These are phyloP conservation scores for Nothophytophthora sp. DNA, from an alignment of 352 stramenopile genomes.

Conservation along the genomic window DNA sequence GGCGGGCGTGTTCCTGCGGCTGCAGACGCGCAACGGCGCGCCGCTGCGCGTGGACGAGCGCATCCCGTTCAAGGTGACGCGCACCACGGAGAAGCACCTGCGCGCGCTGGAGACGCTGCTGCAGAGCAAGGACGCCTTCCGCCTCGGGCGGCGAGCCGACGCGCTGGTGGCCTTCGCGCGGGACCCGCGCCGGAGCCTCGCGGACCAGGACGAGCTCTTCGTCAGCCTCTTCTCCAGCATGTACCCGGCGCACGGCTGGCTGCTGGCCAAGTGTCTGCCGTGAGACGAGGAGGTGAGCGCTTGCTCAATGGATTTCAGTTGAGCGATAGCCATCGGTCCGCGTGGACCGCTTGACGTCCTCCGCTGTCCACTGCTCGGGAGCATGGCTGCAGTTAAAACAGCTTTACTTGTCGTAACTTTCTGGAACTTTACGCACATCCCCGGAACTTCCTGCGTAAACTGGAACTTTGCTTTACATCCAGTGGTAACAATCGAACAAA, in stretches of 20 bases:
- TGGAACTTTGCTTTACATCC: too few species aligned
- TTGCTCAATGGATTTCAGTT: too few species aligned
- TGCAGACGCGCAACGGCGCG: conserved; percentile 75
- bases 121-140: conserved; percentile 79
- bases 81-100: conserved; percentile 81
- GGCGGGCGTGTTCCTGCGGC: conserved; percentile 72
- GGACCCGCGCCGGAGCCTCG: conserved; percentile 66
- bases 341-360: too few species aligned
- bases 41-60: conserved; percentile 72
- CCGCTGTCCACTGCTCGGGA: too few species aligned
- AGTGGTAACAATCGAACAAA: too few species aligned
- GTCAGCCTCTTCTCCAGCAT: conserved; percentile 84
- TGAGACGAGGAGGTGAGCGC: conserved; percentile 11
- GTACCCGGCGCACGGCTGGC: conserved; percentile 78
- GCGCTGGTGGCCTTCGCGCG: conserved; percentile 69
- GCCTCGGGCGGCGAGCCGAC: conserved; percentile 73
- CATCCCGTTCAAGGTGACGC: conserved; percentile 79
- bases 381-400: too few species aligned
- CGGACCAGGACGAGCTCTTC: conserved; percentile 87
- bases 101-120: conserved; percentile 69
- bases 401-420: too few species aligned
- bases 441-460: too few species aligned
- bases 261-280: conserved; percentile 71
- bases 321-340: too few species aligned
- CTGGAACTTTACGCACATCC: too few species aligned